Evolutionary conservation across 805 yeast genomes (phyloP), one percentile per base, ranked within the genome.

Genomic region (Yamadazyma nakazawae): DNA sequence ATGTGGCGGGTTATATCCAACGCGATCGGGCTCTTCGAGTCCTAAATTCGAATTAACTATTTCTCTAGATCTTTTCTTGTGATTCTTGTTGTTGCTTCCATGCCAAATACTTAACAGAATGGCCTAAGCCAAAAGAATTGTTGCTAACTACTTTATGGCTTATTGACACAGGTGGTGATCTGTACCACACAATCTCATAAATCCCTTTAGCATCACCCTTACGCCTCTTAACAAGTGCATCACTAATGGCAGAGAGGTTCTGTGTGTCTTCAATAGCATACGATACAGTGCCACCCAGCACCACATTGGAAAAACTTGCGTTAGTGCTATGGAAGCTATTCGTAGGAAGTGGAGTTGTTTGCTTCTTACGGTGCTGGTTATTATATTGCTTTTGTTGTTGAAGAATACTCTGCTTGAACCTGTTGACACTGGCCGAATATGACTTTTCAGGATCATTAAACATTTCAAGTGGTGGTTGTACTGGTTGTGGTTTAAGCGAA

Each of bases 71-170:
- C 32, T 28, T 28, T 9, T 28, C 32, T 13, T 28, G 32, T 28
- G n/a, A 28, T 9, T 28, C 32, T 28, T 28, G 32, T 5, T 11
- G 5, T 28, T 9, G 59, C 9, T 67, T 58, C 72, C 64, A 63
- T 1, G 88, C 87, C 59, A 89, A 62, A 59, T 86, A 90, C 57
- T 75, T 74, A 2, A 89, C 88, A 43, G 86, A 79, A 57, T 88
- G 95, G 5, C 95, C 89, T 32, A 83, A 60, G 32, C 76, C 76
- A 24, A 63, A 53, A 3, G 47, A 50, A 30, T 52, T 46, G 24
- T 45, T 48, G 8, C 55, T 53, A 12, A 56, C 50, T 3, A 58
- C 52, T 42, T 50, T 52, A 31, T 48, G 54, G 2, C 50, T 18
- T 12, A 57, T 51, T 10, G 79, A 58, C 26, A 72, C 66, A 21